Base-by-base conservation (phyloP, 495 filamentous ascomycete genomes). In the Hapsidospora chrysogenum region DNA sequence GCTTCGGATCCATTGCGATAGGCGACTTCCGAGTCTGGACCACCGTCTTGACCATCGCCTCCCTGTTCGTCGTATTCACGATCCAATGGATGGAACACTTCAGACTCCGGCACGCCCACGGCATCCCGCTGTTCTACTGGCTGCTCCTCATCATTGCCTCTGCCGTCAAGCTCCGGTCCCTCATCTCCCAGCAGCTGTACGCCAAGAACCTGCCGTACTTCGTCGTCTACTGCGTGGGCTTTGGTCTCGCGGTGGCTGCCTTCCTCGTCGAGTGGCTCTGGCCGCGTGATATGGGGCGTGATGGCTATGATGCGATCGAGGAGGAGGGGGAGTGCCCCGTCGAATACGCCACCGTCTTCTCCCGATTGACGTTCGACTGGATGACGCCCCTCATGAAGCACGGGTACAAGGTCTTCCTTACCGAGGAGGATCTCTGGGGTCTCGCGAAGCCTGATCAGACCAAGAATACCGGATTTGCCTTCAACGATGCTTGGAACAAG, bases 361-460 rank as follows among this genome's bases (percentile, higher is more conserved):
- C 87, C 8, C 72, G 81, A 26, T 70, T 99, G 20, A 92, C 87
- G 8, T 99, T 99, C 52, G 73, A 80, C 38, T 99, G 92, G 92
- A 94, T 99, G 84, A 99, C 92, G 0, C 85, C 87, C 11, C 57
- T 96, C 71, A 99, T 99, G 92, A 85, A 78, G 46, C 75, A 77
- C 57, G 92, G 92, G 13, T 95, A 99, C 56, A 80, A 76, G 45
- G 72, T 85, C 36, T 99, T 69, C 49, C 65, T 99, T 34, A 93
- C 84, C 4, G 87, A 99, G 56, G 83, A 99, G 40, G 89, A 99
- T 56, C 68, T 99, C 31, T 99, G 89, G 89, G 87, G 80, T 44
- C 67, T 99, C 26, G 72, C 87, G 10, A 75, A 70, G 39, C 64
- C 66, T 33, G 86, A 95, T 53, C 80, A 76, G 3, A 92, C 89